Percentiles rank a stretch among this genome's conserved stretches.
phyloP scores from a whole-genome alignment of 2,329 filamentous ascomycete species.

The Dothistroma septosporum region DNA sequence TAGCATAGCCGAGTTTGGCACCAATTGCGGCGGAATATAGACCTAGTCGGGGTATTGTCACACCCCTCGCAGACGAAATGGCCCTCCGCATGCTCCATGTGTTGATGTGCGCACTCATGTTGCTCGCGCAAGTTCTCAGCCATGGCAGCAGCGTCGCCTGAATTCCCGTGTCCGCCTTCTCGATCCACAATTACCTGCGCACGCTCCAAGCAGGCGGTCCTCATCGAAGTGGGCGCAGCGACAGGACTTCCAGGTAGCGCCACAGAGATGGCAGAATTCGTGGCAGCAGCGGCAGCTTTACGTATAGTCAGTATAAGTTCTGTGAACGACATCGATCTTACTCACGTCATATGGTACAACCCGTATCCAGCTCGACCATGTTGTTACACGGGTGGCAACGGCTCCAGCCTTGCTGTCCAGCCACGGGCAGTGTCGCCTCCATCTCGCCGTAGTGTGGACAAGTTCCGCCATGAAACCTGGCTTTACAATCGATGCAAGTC shows the following conservation, averaged over 20 bases:
- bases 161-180: neutral
- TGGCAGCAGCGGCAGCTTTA: slow-evolving; percentile 9
- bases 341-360: slow-evolving; percentile 18
- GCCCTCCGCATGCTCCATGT: neutral
- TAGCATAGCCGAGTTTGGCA: slow-evolving; percentile 3
- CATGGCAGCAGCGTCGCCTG: neutral
- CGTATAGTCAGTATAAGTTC: neutral
- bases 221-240: slow-evolving; percentile 6
- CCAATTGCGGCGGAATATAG: neutral
- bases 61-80: slow-evolving; percentile 3
- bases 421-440: neutral
- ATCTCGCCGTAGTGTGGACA: slow-evolving; percentile 7
- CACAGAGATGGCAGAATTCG: slow-evolving; percentile 17
- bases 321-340: neutral
- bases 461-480: neutral
- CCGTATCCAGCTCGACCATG: slow-evolving; percentile 6
- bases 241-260: slow-evolving; percentile 5
- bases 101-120: neutral
- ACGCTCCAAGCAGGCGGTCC: slow-evolving; percentile 2
- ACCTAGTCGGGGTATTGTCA: neutral
- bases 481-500: slow-evolving; percentile 11
- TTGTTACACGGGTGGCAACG: slow-evolving; percentile 4
- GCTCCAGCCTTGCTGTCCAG: slow-evolving; percentile 9
- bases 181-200: neutral
- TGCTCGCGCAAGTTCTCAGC: neutral